Evolutionary conservation across 2,329 filamentous ascomycete species (phyloP).

Genomic region (Trichoderma koningii): DNA sequence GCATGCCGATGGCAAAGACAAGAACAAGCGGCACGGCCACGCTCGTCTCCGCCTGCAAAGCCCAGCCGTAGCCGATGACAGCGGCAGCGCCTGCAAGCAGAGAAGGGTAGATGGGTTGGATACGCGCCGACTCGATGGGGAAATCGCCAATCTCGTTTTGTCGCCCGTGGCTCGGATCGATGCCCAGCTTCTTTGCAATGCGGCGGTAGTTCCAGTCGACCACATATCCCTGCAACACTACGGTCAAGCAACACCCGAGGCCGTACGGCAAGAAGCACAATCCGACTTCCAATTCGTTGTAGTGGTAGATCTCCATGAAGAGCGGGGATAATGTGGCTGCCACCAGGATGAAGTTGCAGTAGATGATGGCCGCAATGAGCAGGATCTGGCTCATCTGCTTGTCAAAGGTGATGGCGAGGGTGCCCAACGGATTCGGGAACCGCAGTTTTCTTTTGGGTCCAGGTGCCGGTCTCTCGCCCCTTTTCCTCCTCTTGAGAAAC

Average conservation of each 20-base stretch:
- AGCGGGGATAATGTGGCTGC: constrained; percentile 56
- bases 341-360: constrained; percentile 57
- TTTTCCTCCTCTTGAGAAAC: constrained; percentile 43
- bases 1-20: constrained; percentile 58
- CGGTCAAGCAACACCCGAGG: constrained; percentile 51
- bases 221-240: constrained; percentile 58
- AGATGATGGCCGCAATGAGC: constrained; percentile 56
- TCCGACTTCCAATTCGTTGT: constrained; percentile 53
- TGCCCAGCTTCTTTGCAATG: constrained; percentile 61
- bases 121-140: constrained; percentile 57
- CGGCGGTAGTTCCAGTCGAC: constrained; percentile 71
- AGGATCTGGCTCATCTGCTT: constrained; percentile 60
- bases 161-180: constrained; percentile 62
- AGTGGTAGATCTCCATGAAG: constrained; percentile 54
- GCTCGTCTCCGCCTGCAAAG: constrained; percentile 52
- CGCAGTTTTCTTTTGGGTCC: constrained; percentile 47
- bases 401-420: constrained; percentile 55
- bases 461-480: constrained; percentile 40
- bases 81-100: constrained; percentile 56
- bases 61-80: constrained; percentile 60
- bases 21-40: constrained; percentile 59
- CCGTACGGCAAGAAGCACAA: constrained; percentile 59
- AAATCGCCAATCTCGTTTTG: constrained; percentile 54
- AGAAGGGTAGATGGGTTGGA: constrained; percentile 57
- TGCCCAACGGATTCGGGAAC: constrained; percentile 60